Evolutionary conservation across 352 stramenopile genomes (phyloP), one percentile per base, ranked within the genome.

Genomic region (Ophiocytium majus): DNA sequence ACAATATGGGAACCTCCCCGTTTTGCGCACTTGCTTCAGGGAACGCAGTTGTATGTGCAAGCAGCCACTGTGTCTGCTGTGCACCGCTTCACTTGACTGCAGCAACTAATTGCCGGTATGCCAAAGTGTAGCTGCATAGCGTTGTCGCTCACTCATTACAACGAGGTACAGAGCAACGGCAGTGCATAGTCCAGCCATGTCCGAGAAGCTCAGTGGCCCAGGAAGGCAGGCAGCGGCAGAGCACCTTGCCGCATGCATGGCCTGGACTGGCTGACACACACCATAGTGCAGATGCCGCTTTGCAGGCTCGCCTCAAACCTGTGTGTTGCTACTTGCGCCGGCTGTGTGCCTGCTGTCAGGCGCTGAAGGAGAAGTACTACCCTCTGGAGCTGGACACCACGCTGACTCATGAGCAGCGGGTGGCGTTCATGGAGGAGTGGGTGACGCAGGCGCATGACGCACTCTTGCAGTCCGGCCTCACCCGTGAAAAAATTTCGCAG

Each of bases 331-430:
- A 14, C 43, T 57, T 57, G 43, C 43, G 5, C 43, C 43, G 43
- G 5, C 5, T 78, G 5, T 14, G 5, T 43, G 32, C 5, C 66
- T 17, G 5, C 32, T 78, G 5, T 35, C 66, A 78, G 50, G 84
- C 66, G 43, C 83, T 89, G 31, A 85, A 84, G 34, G 10, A 85
- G 33, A 84, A 87, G 76, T 89, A 89, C 50, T 89, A 89, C 36
- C 85, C 85, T 23, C 76, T 89, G 32, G 85, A 89, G 83, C 57
- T 88, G 66, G 84, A 87, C 63, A 57, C 76, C 23, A 28, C 50
- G 37, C 84, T 88, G 10, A 19, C 63, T 34, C 84, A 80, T 1
- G 84, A 85, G 43, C 50, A 81, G n/a, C 49, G 74, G 35, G 43
- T 88, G 63, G 82, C 64, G 33, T 71, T 80, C 63, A 88, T 88